Percentiles rank a stretch among this genome's conserved stretches.
These are phyloP conservation scores for Scortechinia acanthostroma DNA, from an alignment of 2,329 filamentous ascomycete species.

Conservation along the genomic window DNA sequence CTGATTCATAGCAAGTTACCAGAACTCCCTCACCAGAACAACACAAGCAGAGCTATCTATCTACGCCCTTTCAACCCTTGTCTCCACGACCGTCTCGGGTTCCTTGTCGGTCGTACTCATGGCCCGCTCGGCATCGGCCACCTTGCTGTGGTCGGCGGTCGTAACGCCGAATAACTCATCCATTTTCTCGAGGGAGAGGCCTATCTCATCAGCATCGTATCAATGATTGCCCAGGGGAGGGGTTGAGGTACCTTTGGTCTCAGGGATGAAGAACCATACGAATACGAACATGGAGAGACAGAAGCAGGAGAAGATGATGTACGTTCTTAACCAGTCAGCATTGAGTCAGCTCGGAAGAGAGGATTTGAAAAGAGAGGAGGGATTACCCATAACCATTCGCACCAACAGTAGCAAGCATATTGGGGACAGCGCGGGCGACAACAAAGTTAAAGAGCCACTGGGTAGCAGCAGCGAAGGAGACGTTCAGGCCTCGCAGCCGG, in stretches of 20 bases:
- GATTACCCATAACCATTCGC: conserved; percentile 24
- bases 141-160: conserved; percentile 19
- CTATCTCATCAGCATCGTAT: conserved; percentile 47
- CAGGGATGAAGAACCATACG: conserved; percentile 47
- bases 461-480: conserved; percentile 50
- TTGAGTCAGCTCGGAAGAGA: conserved; percentile 6
- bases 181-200: conserved; percentile 48
- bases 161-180: conserved; percentile 48
- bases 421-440: conserved; percentile 53
- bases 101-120: background rate
- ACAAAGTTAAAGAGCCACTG: conserved; percentile 64
- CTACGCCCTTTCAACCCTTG: too few relatives aligned
- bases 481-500: conserved; percentile 36
- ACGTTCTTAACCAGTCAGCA: conserved; percentile 25
- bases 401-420: conserved; percentile 46
- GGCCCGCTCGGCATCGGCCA: background rate
- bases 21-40: too few relatives aligned
- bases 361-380: background rate
- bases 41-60: too few relatives aligned
- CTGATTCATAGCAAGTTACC: too few relatives aligned
- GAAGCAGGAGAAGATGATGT: conserved; percentile 56
- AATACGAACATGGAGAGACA: conserved; percentile 54
- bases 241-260: conserved; percentile 16
- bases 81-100: too few relatives aligned
- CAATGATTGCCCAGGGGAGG: background rate